phyloP scores from a whole-genome alignment of 495 filamentous ascomycete species.

The Parathielavia hyrcaniae region DNA sequence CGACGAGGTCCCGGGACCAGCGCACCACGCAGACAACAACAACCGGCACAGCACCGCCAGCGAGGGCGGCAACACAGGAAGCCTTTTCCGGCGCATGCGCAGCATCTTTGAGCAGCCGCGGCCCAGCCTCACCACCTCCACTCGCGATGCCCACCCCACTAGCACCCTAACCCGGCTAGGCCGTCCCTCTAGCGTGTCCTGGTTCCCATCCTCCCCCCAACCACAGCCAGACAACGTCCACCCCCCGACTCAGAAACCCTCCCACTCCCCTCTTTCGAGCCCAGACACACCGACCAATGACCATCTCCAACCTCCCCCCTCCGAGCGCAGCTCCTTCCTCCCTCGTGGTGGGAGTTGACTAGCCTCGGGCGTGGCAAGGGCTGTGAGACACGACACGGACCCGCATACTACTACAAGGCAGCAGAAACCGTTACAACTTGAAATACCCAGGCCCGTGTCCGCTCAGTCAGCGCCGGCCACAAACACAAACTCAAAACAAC shows the following conservation, averaged over 20 bases:
- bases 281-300: neutral
- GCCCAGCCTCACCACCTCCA: neutral
- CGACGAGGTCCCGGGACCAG: neutral
- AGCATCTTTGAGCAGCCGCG: slow-evolving; percentile 30
- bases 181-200: neutral
- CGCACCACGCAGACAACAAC: neutral
- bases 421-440: no score
- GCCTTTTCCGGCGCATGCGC: slow-evolving; percentile 34
- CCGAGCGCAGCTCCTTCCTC: neutral
- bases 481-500: neutral
- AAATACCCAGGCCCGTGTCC: no score
- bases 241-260: neutral
- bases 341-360: slow-evolving; percentile 23
- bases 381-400: no score
- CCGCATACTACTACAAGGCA: no score
- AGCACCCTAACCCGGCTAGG: neutral
- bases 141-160: neutral
- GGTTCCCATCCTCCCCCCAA: neutral
- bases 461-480: neutral
- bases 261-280: neutral
- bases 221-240: neutral
- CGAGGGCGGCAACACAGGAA: neutral
- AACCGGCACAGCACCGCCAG: neutral
- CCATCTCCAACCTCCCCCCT: neutral
- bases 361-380: slow-evolving; percentile 23